Conservation (phyloP, 108 stramenopile species). For the Nitzschia sp. region DNA sequence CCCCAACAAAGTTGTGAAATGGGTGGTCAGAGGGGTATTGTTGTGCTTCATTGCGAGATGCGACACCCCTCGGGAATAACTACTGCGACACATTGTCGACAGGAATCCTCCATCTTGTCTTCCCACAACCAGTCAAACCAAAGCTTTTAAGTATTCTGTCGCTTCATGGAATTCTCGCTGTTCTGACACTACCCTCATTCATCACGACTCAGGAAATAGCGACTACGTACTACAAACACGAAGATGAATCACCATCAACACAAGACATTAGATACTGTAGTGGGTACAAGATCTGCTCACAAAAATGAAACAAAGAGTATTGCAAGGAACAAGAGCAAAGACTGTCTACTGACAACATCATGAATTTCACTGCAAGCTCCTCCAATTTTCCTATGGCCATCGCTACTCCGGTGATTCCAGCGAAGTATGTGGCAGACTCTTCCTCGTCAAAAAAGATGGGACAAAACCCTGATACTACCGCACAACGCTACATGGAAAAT, state of each 20-base stretch:
- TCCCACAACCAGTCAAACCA: too few relatives aligned
- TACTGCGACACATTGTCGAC: slow-evolving; percentile 20
- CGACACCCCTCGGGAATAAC: too few relatives aligned
- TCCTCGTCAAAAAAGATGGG: too few relatives aligned
- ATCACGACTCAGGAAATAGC: too few relatives aligned
- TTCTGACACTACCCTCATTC: too few relatives aligned
- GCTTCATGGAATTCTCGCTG: too few relatives aligned
- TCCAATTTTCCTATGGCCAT: slow-evolving; percentile 12
- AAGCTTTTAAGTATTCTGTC: too few relatives aligned
- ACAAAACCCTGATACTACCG: too few relatives aligned
- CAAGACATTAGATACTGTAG: too few relatives aligned
- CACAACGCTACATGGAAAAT: not conserved
- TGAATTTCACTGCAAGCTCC: not conserved
- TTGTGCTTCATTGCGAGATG: slow-evolving; percentile 31
- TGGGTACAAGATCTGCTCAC: not conserved
- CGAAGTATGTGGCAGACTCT: too few relatives aligned
- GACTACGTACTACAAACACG: slow-evolving; percentile 13
- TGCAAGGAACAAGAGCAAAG: not conserved
- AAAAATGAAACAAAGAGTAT: not conserved
- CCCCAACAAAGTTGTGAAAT: too few relatives aligned
- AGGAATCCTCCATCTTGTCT: slow-evolving; percentile 2
- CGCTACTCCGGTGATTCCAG: not conserved
- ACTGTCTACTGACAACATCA: not conserved
- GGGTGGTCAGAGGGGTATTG: slow-evolving; percentile 18
- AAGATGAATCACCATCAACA: too few relatives aligned